Base-by-base conservation (phyloP, 345 rosid species). In the Boechera divaricarpa region DNA sequence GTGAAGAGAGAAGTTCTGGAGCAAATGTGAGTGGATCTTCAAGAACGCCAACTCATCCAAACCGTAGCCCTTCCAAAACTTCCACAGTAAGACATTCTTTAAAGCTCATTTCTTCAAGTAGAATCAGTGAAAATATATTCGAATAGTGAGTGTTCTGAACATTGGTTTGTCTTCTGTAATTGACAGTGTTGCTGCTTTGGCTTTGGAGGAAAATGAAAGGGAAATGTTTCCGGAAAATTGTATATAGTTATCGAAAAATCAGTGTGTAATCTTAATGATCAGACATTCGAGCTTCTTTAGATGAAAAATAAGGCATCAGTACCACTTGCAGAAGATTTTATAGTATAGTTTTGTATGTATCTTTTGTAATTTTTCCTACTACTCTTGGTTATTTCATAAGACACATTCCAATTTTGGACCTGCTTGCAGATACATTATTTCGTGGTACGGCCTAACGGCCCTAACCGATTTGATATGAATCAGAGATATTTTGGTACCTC, bases 1-100 rank as follows among this genome's bases (percentile, higher is more conserved):
- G 94, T 15, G 91, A 89, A 84, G 96, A 91, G 80, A 91, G 85
- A 65, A 88, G 86, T 39, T 70, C 63, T 6, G 90, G 75, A 11
- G 86, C 83, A 12, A 87, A 65, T 47, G 83, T 57, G 63, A 84
- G 88, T 18, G 89, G 84, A 77, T 82, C 78, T 81, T 39, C 85
- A 12, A 52, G 79, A 60, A 82, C 81, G 2, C 83, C 96, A 0
- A 76, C 91, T 15, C 75, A 84, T 41, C 15, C 44, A 7, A 55
- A 16, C 44, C 80, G 72, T 33, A 79, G 13, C 21, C 55, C 83
- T 52, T 11, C 79, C 2, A 75, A 75, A 35, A 38, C 82, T 32
- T 70, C 82, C 36, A 85, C 79, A 87, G 98, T 93, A 85, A 61
- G 84, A 41, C 66, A 72, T 56, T 0, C 63, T 59, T 66, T 11